Percentiles rank a stretch among this genome's conserved stretches.
phyloP scores from a whole-genome alignment of 352 stramenopile genomes.

The Phytophthora pisi region DNA sequence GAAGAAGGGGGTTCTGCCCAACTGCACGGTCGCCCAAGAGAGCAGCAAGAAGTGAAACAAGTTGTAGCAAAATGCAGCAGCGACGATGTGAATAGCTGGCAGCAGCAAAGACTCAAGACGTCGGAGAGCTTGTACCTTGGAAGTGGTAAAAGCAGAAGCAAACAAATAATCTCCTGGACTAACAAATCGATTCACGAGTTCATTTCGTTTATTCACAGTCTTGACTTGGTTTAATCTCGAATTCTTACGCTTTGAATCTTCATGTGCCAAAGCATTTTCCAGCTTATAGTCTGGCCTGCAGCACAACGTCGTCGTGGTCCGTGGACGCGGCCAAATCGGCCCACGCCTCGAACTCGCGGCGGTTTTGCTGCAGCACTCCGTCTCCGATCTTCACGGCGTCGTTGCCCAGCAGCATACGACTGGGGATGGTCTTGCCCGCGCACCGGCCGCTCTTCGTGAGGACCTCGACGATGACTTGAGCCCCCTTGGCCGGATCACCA shows the following conservation, averaged over 20 bases:
- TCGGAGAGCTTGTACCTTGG: constrained; percentile 13
- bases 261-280: background rate
- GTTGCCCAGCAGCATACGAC: constrained; percentile 42
- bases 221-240: background rate
- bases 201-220: constrained; percentile 24
- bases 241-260: background rate
- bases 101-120: constrained; percentile 1
- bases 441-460: constrained; percentile 47
- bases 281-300: constrained; percentile 26
- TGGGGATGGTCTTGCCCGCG: constrained; percentile 35
- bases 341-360: constrained; percentile 38
- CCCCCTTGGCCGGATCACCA: constrained; percentile 41
- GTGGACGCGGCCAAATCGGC: constrained; percentile 29
- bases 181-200: constrained; percentile 4
- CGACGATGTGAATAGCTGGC: constrained; percentile 9
- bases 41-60: constrained; percentile 12
- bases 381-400: constrained; percentile 39
- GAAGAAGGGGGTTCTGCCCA: constrained; percentile 42
- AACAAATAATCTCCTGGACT: background rate
- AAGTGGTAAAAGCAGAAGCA: background rate
- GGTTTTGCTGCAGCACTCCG: constrained; percentile 18
- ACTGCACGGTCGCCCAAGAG: constrained; percentile 35
- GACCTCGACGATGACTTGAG: constrained; percentile 39
- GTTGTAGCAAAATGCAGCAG: constrained; percentile 10
- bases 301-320: constrained; percentile 28